A percentile compares a stretch with the other conserved stretches of the same genome.
phyloP scores from a whole-genome alignment of 768 basidiomycete genomes.

The Pholiota microspora region DNA sequence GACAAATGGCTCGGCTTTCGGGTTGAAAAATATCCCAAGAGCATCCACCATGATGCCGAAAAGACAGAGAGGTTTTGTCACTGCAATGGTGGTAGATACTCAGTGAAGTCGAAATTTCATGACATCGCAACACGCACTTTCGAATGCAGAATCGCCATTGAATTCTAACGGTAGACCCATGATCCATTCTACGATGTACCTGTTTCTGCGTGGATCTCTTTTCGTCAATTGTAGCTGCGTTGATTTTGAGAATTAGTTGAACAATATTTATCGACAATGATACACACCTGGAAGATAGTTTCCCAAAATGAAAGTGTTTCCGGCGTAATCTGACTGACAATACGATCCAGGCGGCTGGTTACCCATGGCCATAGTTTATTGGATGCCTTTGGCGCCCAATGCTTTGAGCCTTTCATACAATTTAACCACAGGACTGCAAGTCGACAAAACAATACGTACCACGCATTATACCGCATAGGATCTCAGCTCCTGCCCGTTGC shows the following conservation, averaged over 20 bases:
- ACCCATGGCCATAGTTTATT: conserved; percentile 75
- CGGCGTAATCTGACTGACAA: conserved; percentile 78
- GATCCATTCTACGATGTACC: conserved; percentile 76
- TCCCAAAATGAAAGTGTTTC: conserved; percentile 83
- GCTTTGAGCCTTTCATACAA: conserved; percentile 63
- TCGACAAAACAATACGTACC: conserved; percentile 39
- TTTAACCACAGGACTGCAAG: background rate
- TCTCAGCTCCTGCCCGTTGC: conserved; percentile 69
- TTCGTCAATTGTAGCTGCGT: conserved; percentile 46
- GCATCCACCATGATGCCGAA: conserved; percentile 66
- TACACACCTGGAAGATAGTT: conserved; percentile 52
- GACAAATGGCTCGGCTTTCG: conserved; percentile 66
- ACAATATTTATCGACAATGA: too few species aligned
- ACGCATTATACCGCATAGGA: conserved; percentile 72
- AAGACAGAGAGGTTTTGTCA: conserved; percentile 71
- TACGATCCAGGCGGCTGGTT: conserved; percentile 51
- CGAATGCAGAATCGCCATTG: conserved; percentile 82
- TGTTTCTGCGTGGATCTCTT: conserved; percentile 78
- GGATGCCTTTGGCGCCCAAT: conserved; percentile 63
- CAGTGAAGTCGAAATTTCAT: background rate
- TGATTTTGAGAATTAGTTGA: too few species aligned
- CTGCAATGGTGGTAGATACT: conserved; percentile 32
- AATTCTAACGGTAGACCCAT: conserved; percentile 77
- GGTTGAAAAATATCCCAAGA: conserved; percentile 63
- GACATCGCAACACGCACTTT: conserved; percentile 49